Conservation (phyloP, 257 asterid genomes). For the Voacanga thouarsii region DNA sequence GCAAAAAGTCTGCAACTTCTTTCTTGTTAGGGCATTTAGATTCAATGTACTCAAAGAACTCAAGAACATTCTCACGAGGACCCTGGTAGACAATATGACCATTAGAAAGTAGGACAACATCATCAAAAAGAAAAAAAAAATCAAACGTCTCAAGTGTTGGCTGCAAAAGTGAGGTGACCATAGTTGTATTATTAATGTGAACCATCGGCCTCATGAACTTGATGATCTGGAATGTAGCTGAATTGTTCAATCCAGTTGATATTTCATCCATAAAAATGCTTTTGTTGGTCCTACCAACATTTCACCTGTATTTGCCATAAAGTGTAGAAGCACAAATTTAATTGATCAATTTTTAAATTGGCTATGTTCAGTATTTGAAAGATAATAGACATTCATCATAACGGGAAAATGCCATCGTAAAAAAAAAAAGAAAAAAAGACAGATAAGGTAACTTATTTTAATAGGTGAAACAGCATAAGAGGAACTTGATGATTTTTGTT, state of each 20-base stretch:
- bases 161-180: constrained; percentile 78
- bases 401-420: no score
- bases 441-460: no score
- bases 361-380: not conserved
- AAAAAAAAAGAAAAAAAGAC: no score
- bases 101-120: constrained; percentile 70
- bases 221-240: constrained; percentile 79
- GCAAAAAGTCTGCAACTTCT: constrained; percentile 75
- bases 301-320: constrained; percentile 49
- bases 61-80: constrained; percentile 63
- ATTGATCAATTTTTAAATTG: not conserved
- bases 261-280: constrained; percentile 91
- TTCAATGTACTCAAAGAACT: constrained; percentile 61
- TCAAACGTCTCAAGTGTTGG: constrained; percentile 86
- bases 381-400: no score
- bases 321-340: not conserved
- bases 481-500: not conserved
- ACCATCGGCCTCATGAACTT: constrained; percentile 85
- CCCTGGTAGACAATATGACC: constrained; percentile 79
- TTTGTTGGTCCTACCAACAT: no score
- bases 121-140: constrained; percentile 74
- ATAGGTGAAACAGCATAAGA: not conserved
- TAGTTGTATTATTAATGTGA: no score
- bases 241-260: constrained; percentile 84
- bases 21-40: constrained; percentile 83